These are phyloP conservation scores for Hypoxylon sp. DNA, from an alignment of 2,329 filamentous ascomycete species.

Conservation along the genomic window DNA sequence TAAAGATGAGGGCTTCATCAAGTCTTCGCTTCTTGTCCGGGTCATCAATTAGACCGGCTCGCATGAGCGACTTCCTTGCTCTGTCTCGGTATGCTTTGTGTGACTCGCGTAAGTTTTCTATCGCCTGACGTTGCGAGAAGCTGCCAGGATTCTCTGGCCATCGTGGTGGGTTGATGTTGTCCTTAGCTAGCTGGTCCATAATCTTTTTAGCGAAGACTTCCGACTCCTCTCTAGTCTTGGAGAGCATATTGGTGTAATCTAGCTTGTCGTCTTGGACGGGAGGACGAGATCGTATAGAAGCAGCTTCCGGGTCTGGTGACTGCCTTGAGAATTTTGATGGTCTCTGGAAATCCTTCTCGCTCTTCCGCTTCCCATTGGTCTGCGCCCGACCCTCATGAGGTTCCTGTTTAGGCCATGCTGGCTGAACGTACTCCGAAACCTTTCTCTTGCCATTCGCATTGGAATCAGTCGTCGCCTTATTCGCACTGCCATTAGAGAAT, in stretches of 20 bases:
- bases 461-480: not conserved
- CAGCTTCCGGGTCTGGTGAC: slow-evolving; percentile 13
- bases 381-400: not conserved
- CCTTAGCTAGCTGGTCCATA: slow-evolving; percentile 60
- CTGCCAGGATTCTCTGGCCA: slow-evolving; percentile 66
- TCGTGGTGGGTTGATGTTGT: slow-evolving; percentile 61
- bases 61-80: slow-evolving; percentile 65
- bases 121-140: slow-evolving; percentile 57
- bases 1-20: slow-evolving; percentile 71
- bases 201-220: slow-evolving; percentile 57
- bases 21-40: slow-evolving; percentile 69
- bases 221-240: slow-evolving; percentile 32
- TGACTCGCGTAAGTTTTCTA: slow-evolving; percentile 63
- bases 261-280: slow-evolving; percentile 1
- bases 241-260: not conserved
- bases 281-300: slow-evolving; percentile 21
- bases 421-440: slow-evolving; percentile 37
- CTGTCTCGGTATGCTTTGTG: slow-evolving; percentile 66
- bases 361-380: slow-evolving; percentile 35
- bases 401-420: slow-evolving; percentile 39
- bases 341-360: slow-evolving; percentile 19
- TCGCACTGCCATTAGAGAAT: not conserved
- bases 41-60: slow-evolving; percentile 69
- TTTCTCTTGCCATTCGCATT: slow-evolving; percentile 28
- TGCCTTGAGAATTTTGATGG: slow-evolving; percentile 32